Conservation (phyloP, 1,284 basidiomycete species). For the Heliocybe sulcata region DNA sequence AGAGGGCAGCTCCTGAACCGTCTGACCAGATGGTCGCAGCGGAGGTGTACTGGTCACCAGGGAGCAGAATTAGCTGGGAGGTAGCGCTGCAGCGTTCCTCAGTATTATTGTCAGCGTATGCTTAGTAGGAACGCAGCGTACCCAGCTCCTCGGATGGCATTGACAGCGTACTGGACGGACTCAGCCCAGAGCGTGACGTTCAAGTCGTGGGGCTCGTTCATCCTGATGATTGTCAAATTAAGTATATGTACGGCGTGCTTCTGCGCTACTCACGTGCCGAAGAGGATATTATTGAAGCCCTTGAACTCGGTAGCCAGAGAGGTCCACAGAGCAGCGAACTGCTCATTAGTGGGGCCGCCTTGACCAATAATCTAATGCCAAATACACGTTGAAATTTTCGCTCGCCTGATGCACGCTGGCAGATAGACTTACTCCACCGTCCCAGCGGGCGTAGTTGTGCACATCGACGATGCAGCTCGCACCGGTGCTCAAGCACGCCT, state of each 20-base stretch:
- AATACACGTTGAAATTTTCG: background rate
- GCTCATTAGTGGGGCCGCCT: conserved; percentile 44
- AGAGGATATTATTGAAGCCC: conserved; percentile 38
- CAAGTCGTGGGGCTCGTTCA: conserved; percentile 2
- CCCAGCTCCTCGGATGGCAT: conserved; percentile 40
- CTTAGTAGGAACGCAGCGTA: background rate
- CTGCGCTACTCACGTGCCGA: conserved; percentile 12
- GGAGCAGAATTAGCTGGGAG: conserved; percentile 37
- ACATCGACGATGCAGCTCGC: conserved; percentile 48
- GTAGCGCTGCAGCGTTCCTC: conserved; percentile 20
- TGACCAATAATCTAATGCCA: conserved; percentile 35
- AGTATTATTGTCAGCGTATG: background rate
- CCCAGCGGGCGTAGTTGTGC: conserved; percentile 49
- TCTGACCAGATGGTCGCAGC: conserved; percentile 43
- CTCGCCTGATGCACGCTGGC: background rate
- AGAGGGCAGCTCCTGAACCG: conserved; percentile 38
- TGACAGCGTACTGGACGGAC: conserved; percentile 40
- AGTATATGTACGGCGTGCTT: background rate
- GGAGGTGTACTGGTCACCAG: conserved; percentile 33
- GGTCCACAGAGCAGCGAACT: conserved; percentile 46
- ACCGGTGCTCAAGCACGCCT: conserved; percentile 35
- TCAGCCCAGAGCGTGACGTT: conserved; percentile 23
- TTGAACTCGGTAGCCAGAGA: conserved; percentile 46
- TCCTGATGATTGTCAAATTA: background rate
- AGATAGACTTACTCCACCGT: conserved; percentile 14